Conservation (phyloP, 2,329 filamentous ascomycete species). For the Ceratocystis harringtonii region DNA sequence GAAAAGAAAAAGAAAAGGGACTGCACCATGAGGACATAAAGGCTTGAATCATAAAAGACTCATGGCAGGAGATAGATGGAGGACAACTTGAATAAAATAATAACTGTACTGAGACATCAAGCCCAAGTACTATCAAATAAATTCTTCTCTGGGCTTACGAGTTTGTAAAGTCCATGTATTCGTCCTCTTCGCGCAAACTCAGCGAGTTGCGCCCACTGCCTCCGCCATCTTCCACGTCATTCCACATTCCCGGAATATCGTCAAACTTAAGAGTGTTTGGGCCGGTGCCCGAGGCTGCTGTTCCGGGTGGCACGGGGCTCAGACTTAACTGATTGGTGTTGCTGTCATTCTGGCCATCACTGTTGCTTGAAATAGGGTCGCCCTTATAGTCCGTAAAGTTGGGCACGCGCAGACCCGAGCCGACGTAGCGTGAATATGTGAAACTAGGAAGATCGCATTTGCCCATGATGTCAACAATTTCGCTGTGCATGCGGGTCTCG, state of each 20-base stretch:
- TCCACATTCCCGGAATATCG: constrained; percentile 45
- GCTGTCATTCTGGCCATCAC: constrained; percentile 18
- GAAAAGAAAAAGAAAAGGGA: neutral
- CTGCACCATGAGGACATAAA: neutral
- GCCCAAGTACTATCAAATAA: too few relatives aligned
- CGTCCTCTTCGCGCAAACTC: constrained; percentile 88
- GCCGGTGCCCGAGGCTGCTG: neutral
- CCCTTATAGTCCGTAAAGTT: constrained; percentile 86
- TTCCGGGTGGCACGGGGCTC: neutral
- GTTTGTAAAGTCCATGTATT: constrained; percentile 65
- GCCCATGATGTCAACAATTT: constrained; percentile 72
- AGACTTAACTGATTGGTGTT: constrained; percentile 18
- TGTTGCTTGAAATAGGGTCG: constrained; percentile 42
- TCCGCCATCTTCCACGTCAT: constrained; percentile 51
- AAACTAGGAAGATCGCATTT: constrained; percentile 66
- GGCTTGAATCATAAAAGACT: neutral
- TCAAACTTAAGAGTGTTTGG: constrained; percentile 27
- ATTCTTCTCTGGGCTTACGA: constrained; percentile 19
- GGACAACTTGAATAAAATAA: neutral
- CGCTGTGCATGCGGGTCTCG: constrained; percentile 87
- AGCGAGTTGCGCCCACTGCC: constrained; percentile 50
- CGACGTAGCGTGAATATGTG: constrained; percentile 67
- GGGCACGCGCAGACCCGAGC: constrained; percentile 77
- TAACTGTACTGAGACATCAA: neutral
- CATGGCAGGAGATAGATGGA: neutral